A percentile compares a stretch with the other conserved stretches of the same genome.
Conservation (phyloP, 352 stramenopile species). For the Phytophthora aleatoria region DNA sequence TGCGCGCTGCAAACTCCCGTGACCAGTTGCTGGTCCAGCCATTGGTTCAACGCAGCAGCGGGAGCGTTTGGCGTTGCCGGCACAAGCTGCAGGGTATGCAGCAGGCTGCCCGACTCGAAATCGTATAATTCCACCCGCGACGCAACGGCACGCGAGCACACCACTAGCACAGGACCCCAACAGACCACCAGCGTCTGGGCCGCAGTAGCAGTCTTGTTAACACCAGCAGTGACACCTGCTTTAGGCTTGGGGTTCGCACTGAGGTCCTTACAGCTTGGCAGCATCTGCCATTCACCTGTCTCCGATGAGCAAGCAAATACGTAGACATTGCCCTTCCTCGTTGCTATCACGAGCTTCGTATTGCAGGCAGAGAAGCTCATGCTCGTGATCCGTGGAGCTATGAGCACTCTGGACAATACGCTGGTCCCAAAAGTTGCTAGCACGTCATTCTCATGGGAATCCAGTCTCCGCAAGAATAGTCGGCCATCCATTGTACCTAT, state of each 20-base stretch:
- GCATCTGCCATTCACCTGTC: slow-evolving; percentile 29
- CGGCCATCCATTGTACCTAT: slow-evolving; percentile 61
- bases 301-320: slow-evolving; percentile 31
- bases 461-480: slow-evolving; percentile 44
- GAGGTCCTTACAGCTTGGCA: slow-evolving; percentile 34
- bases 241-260: slow-evolving; percentile 50
- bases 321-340: slow-evolving; percentile 73
- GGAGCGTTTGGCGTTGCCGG: background rate
- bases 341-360: slow-evolving; percentile 44
- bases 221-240: slow-evolving; percentile 8
- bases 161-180: slow-evolving; percentile 54
- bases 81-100: slow-evolving; percentile 53
- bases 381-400: slow-evolving; percentile 56
- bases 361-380: slow-evolving; percentile 49
- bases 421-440: slow-evolving; percentile 28
- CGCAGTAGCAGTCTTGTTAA: slow-evolving; percentile 23
- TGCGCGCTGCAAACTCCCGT: slow-evolving; percentile 35
- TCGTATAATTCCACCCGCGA: slow-evolving; percentile 58
- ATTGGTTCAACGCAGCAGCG: slow-evolving; percentile 19
- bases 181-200: slow-evolving; percentile 60
- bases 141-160: slow-evolving; percentile 42
- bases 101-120: slow-evolving; percentile 35
- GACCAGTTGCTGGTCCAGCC: slow-evolving; percentile 36
- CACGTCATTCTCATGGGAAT: background rate
- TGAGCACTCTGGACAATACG: slow-evolving; percentile 44